A percentile compares a stretch with the other conserved stretches of the same genome.
These are phyloP conservation scores for Scleroderma bovista DNA, from an alignment of 768 basidiomycete species.

Conservation along the genomic window DNA sequence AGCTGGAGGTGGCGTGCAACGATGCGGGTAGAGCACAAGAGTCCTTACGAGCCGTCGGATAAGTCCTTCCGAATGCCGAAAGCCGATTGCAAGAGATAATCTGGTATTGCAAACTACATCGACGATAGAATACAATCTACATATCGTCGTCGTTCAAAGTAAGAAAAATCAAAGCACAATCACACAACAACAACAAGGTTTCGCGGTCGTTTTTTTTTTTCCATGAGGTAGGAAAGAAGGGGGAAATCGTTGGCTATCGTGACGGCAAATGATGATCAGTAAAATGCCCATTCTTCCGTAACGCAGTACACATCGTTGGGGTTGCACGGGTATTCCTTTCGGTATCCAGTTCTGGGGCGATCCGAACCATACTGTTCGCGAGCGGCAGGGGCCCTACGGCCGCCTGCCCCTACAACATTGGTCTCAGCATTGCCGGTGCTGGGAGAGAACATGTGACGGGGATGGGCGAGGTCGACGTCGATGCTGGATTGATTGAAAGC, in stretches of 20 bases:
- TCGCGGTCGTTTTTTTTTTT: background rate
- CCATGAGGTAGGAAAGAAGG: background rate
- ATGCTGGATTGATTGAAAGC: constrained; percentile 30
- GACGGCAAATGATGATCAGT: constrained; percentile 11
- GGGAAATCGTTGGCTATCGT: background rate
- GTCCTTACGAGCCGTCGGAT: constrained; percentile 10
- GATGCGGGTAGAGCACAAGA: background rate
- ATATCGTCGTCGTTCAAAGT: background rate
- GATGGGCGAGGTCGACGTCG: constrained; percentile 26
- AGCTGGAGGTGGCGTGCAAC: constrained; percentile 12
- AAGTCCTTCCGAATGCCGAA: constrained; percentile 15
- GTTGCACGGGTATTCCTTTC: constrained; percentile 49
- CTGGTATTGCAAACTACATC: background rate
- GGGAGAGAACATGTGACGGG: constrained; percentile 27
- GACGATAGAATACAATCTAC: background rate
- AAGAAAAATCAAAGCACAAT: background rate
- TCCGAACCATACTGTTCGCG: constrained; percentile 26
- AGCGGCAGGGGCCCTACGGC: constrained; percentile 21
- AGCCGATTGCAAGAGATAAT: constrained; percentile 4
- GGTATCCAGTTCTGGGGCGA: constrained; percentile 27
- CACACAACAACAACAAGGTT: background rate
- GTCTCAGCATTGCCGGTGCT: constrained; percentile 30
- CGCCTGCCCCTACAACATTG: constrained; percentile 29
- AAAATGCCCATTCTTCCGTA: constrained; percentile 64
- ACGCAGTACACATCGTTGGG: constrained; percentile 61